Conservation (phyloP, 352 stramenopile species). For the Phytophthora litchii region DNA sequence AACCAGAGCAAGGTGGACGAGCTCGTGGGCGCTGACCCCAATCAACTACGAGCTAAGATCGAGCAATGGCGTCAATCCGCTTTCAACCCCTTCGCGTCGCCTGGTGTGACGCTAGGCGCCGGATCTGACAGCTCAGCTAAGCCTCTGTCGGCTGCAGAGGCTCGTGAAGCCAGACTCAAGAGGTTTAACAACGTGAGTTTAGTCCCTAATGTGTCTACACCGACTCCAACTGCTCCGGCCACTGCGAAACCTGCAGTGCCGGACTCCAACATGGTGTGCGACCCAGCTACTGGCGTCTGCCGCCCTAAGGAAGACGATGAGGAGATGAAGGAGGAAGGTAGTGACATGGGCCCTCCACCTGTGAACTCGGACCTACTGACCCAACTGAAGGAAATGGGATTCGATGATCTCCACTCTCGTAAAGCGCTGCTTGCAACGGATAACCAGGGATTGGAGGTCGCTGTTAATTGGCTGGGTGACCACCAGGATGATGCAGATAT, state of each 20-base stretch:
- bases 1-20: conserved; percentile 89
- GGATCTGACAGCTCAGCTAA: conserved; percentile 28
- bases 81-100: conserved; percentile 86
- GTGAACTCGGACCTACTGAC: conserved; percentile 75
- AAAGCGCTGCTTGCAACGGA: conserved; percentile 88
- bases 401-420: conserved; percentile 74
- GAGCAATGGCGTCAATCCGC: conserved; percentile 87
- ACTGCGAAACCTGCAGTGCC: conserved; percentile 29
- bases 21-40: conserved; percentile 84
- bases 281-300: conserved; percentile 66
- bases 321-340: conserved; percentile 35
- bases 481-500: conserved; percentile 91
- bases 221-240: conserved; percentile 22
- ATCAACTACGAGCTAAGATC: conserved; percentile 85
- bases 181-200: conserved; percentile 74
- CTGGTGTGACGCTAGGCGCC: conserved; percentile 64
- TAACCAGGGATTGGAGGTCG: conserved; percentile 69
- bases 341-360: conserved; percentile 46
- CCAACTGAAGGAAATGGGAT: conserved; percentile 88
- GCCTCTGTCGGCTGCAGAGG: conserved; percentile 51
- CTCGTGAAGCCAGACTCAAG: conserved; percentile 81
- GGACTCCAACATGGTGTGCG: conserved; percentile 69
- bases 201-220: conserved; percentile 35
- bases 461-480: conserved; percentile 89
- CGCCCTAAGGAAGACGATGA: conserved; percentile 39